phyloP scores from a whole-genome alignment of 1,139 yeast species.

The Trichomonascaceae sp. region DNA sequence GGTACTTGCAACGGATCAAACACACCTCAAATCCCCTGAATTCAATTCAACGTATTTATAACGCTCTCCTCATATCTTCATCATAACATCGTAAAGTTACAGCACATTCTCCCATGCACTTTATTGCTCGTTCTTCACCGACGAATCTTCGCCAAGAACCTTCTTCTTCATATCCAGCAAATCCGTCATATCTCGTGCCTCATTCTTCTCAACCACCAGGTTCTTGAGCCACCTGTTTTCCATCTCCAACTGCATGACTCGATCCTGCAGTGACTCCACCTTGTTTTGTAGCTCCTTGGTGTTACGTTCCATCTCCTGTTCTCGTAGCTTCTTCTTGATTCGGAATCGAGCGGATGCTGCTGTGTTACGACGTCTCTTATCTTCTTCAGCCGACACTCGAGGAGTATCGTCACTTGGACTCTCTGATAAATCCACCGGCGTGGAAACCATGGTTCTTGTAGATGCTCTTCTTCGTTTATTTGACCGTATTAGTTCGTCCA shows the following conservation, averaged over 20 bases:
- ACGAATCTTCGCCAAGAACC: constrained; percentile 5
- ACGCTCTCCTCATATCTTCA: not conserved
- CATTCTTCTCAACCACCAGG: constrained; percentile 60
- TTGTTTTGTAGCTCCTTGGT: constrained; percentile 57
- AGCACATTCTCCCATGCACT: not conserved
- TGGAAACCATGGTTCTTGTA: constrained; percentile 5
- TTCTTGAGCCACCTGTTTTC: constrained; percentile 76
- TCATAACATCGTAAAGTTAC: not conserved
- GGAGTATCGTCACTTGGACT: constrained; percentile 14
- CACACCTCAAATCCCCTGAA: no score
- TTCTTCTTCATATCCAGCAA: constrained; percentile 27
- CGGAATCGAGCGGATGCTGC: constrained; percentile 80
- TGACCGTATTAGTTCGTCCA: constrained; percentile 5
- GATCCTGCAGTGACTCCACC: constrained; percentile 54
- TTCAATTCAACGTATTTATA: not conserved
- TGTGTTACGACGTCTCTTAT: constrained; percentile 68
- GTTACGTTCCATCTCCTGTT: constrained; percentile 73
- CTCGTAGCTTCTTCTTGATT: constrained; percentile 74
- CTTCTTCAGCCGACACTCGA: constrained; percentile 40
- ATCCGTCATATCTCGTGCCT: constrained; percentile 33
- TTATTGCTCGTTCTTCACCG: constrained; percentile 13
- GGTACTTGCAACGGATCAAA: no score
- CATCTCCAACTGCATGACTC: constrained; percentile 66
- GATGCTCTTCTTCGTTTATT: constrained; percentile 7
- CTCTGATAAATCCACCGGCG: constrained; percentile 3